These are phyloP conservation scores for Saccharomyces hybrid DNA, from an alignment of 1,139 yeast species.

Conservation along the genomic window DNA sequence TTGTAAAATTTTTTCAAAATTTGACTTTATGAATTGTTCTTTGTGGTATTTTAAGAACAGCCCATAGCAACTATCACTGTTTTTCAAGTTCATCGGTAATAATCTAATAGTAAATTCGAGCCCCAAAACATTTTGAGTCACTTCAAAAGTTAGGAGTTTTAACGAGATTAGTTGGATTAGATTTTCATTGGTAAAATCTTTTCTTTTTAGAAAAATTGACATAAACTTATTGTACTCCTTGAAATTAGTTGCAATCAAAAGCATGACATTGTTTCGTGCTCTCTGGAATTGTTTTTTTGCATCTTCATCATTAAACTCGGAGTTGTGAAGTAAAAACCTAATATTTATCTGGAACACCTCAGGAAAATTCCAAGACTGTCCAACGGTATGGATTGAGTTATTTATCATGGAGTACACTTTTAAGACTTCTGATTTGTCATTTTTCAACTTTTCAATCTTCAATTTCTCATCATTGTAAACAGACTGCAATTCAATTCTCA, in stretches of 20 bases:
- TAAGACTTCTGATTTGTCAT: constrained; percentile 13
- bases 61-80: constrained; percentile 7
- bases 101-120: constrained; percentile 14
- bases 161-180: constrained; percentile 21
- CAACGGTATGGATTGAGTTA: constrained; percentile 10
- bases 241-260: constrained; percentile 18
- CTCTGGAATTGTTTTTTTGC: constrained; percentile 5
- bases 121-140: constrained; percentile 24
- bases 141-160: constrained; percentile 27
- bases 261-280: constrained; percentile 18
- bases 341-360: constrained; percentile 28
- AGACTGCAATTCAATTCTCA: constrained; percentile 22
- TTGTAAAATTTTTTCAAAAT: constrained; percentile 16
- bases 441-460: constrained; percentile 19
- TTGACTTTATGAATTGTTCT: constrained; percentile 19
- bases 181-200: constrained; percentile 20
- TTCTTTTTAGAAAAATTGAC: constrained; percentile 29
- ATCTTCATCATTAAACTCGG: not conserved
- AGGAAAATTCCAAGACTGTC: constrained; percentile 18
- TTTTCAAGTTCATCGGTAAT: constrained; percentile 7
- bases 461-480: constrained; percentile 28
- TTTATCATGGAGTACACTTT: constrained; percentile 9
- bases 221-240: constrained; percentile 29
- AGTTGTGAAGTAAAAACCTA: constrained; percentile 12
- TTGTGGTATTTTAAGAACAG: constrained; percentile 21